A percentile compares a stretch with the other conserved stretches of the same genome.
Evolutionary conservation across 2,329 filamentous ascomycete genomes (phyloP).

Genomic region (Fusarium subtropicale): DNA sequence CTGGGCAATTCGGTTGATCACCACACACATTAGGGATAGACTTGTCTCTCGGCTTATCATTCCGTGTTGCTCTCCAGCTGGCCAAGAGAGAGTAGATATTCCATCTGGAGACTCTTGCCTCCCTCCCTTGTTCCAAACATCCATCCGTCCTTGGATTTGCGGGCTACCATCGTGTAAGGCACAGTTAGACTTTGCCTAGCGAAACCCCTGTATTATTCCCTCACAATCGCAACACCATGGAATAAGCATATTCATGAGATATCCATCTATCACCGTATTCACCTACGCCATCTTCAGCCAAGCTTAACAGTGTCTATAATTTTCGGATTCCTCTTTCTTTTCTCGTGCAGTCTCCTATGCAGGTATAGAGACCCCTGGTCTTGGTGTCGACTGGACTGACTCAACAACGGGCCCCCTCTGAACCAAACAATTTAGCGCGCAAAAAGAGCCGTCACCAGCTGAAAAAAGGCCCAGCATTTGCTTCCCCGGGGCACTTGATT

Average conservation of each 20-base stretch:
- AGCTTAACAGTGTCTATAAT: neutral
- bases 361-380: slow-evolving; percentile 19
- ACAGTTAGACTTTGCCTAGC: slow-evolving; percentile 1
- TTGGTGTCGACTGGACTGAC: slow-evolving; percentile 42
- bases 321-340: slow-evolving; percentile 2
- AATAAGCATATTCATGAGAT: slow-evolving; percentile 14
- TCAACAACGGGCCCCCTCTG: slow-evolving; percentile 35
- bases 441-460: slow-evolving; percentile 34
- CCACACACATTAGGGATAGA: slow-evolving; percentile 24
- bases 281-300: neutral
- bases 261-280: slow-evolving; percentile 1
- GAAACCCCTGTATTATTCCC: slow-evolving; percentile 23
- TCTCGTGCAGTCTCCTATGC: slow-evolving; percentile 18
- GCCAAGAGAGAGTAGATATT: slow-evolving; percentile 2
- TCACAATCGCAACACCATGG: slow-evolving; percentile 11
- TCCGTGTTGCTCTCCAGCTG: neutral
- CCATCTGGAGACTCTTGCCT: neutral
- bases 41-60: slow-evolving; percentile 4
- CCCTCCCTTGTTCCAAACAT: slow-evolving; percentile 24
- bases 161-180: slow-evolving; percentile 11
- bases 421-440: slow-evolving; percentile 29
- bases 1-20: slow-evolving; percentile 7
- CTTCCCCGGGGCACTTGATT: slow-evolving; percentile 23
- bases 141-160: slow-evolving; percentile 29
- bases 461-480: slow-evolving; percentile 35